These are phyloP conservation scores for Cantharellus anzutake DNA, from an alignment of 768 basidiomycete genomes.

Conservation along the genomic window DNA sequence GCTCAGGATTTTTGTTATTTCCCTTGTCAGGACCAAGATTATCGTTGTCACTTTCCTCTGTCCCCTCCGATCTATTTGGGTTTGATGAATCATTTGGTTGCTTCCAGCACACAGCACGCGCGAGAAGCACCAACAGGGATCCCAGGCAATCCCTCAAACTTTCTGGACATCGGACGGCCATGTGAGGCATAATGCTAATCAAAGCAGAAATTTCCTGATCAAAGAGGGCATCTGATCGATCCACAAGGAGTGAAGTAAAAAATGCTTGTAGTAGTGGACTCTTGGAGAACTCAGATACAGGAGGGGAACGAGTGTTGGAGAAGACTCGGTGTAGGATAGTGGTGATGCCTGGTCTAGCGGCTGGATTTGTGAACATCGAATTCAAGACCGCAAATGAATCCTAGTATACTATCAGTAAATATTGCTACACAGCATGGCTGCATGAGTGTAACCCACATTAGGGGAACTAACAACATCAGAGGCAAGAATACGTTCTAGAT, in stretches of 20 bases:
- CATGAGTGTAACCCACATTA: conserved; percentile 24
- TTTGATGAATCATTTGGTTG: conserved; percentile 14
- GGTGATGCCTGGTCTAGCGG: conserved; percentile 49
- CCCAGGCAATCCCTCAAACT: conserved; percentile 43
- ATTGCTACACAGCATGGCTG: not conserved
- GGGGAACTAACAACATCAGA: conserved; percentile 43
- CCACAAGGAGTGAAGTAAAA: conserved; percentile 48
- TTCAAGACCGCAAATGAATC: conserved; percentile 52
- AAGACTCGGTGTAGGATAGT: conserved; percentile 30
- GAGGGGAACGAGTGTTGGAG: conserved; percentile 14
- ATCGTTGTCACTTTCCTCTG: not conserved
- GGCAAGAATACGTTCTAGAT: conserved; percentile 57
- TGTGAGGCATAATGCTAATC: conserved; percentile 52
- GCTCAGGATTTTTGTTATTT: not conserved
- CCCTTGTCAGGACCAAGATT: not conserved
- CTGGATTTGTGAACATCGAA: conserved; percentile 37
- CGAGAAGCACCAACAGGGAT: conserved; percentile 43
- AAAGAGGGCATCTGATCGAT: conserved; percentile 54
- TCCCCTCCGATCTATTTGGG: not conserved
- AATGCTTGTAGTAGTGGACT: conserved; percentile 48
- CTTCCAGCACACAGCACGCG: conserved; percentile 60
- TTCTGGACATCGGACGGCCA: conserved; percentile 43
- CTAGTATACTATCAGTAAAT: conserved; percentile 19
- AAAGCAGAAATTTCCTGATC: conserved; percentile 43
- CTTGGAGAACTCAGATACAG: conserved; percentile 18